Base-by-base conservation (phyloP, 345 rosid genomes). In the Leavenworthia alabamica region DNA sequence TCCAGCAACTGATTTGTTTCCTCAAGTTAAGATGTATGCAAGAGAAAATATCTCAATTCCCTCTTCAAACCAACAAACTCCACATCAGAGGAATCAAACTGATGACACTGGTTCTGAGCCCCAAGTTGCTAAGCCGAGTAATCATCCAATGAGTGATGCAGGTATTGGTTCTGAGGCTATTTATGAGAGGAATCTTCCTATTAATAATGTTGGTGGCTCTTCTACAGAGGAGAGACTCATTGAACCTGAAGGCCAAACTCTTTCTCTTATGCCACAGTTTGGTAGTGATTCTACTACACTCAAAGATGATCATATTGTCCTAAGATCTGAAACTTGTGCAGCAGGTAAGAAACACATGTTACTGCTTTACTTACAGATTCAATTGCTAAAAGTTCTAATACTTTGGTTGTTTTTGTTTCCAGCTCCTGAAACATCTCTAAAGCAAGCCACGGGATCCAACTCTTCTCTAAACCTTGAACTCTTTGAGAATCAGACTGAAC, bases 1-100 rank as follows among this genome's bases (percentile, higher is more conserved):
- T 22, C 67, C 78, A 23, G 60, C 72, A 32, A 83, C 80, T 79
- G 96, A 88, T 71, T 74, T 88, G 60, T 87, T 87, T 62, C 96
- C 89, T 6, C 70, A 75, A 64, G 87, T 73, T 55, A 80, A 60
- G 75, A 88, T 85, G 92, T 75, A 73, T 45, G 60, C 24, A 68
- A 81, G 90, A 43, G 56, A 73, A 41, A 75, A 77, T 41, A 65
- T 79, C 35, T 78, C 71, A 13, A 13, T 80, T 60, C 82, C 90
- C 2, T 72, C 46, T 53, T 40, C 53, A 28, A 63, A 42, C 60
- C 73, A 68, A 24, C 73, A 41, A 43, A 26, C 55, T 51, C 32
- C 17, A 27, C 46, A 31, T 15, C 64, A 41, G 58, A 45, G 19
- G 48, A 75, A 61, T 71, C 80, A 73, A 64, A 52, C 77, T 14